A percentile compares a stretch with the other conserved stretches of the same genome.
These are phyloP conservation scores for Neurospora sp. DNA, from an alignment of 495 filamentous ascomycete species.

Conservation along the genomic window DNA sequence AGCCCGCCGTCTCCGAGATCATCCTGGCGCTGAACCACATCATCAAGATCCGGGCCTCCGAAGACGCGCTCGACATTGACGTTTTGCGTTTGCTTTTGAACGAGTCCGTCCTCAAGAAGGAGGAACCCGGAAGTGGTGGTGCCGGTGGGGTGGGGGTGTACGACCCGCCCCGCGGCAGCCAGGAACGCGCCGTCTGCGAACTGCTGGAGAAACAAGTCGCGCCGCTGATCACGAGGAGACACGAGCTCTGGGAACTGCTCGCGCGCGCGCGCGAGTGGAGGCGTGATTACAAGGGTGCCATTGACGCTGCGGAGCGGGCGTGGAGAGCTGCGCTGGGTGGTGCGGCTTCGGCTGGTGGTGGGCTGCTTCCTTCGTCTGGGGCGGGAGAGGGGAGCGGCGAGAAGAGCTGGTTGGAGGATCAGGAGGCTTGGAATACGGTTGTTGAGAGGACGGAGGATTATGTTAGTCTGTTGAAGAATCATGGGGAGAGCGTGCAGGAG, in stretches of 20 bases:
- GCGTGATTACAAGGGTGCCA: conserved; percentile 52
- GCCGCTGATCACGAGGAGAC: conserved; percentile 74
- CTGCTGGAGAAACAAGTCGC: conserved; percentile 61
- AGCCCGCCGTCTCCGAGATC: conserved; percentile 60
- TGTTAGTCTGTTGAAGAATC: conserved; percentile 55
- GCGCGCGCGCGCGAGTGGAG: conserved; percentile 62
- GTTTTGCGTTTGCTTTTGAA: conserved; percentile 62
- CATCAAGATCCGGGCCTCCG: conserved; percentile 63
- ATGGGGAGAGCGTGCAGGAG: conserved; percentile 41
- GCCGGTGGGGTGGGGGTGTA: too few species aligned
- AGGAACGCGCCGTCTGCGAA: conserved; percentile 49
- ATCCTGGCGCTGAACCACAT: conserved; percentile 61
- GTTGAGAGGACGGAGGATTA: conserved; percentile 56
- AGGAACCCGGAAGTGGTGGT: too few species aligned
- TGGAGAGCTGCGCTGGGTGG: conserved; percentile 61
- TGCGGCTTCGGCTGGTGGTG: conserved; percentile 10
- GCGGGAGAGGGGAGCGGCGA: conserved; percentile 1
- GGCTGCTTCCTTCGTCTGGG: neutral
- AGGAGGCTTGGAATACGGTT: conserved; percentile 46
- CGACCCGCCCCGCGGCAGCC: conserved; percentile 34
- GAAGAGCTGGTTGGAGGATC: conserved; percentile 36
- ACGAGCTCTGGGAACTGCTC: conserved; percentile 64
- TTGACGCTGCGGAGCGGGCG: conserved; percentile 79
- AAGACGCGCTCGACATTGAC: conserved; percentile 65
- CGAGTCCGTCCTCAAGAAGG: conserved; percentile 47